Evolutionary conservation across 2,329 filamentous ascomycete genomes (phyloP), one percentile per base, ranked within the genome.

Genomic region (Paramyrothecium sp.): DNA sequence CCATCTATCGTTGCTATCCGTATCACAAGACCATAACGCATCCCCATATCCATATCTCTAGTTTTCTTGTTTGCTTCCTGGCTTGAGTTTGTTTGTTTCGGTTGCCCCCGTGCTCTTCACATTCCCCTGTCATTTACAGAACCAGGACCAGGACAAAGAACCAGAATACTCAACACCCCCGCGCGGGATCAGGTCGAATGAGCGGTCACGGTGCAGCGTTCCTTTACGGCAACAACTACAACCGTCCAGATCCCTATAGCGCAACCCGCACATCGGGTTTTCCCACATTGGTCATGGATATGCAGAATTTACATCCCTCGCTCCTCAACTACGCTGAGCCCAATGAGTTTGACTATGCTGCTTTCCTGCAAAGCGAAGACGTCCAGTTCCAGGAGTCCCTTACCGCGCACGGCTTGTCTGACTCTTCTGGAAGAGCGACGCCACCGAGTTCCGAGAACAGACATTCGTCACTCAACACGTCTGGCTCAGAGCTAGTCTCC

Each of bases 311-410:
- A 51, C 55, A 65, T 2, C 38, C 65, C 2, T 67, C 60, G 34
- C 64, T 73, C 34, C 62, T 76, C 23, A 57, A 65, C 26, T 69
- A 72, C 53, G 58, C 65, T 7, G 67, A 68, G 5, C 65, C 69
- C n/a, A 46, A 65, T 5, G 65, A 74, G 16, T 76, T 77, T 50
- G 75, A 77, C 63, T 77, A 77, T 49, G 66, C 64, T 10, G 67
- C 68, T 49, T 78, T 77, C 54, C 67, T 79, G 22, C 68, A 73
- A 34, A 26, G 57, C 26, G 68, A 68, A 2, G 58, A 62, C n/a
- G 58, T 66, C 44, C 56, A 49, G n/a, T 65, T 70, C 10, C 58
- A 65, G 17, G 63, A 56, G n/a, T 56, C 60, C n/a, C 41, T 53
- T 16, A 53, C 54, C 56, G 54, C 54, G 34, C 38, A 44, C 41